Evolutionary conservation across 2,329 filamentous ascomycete genomes (phyloP).

Genomic region (Nakataea oryzae): DNA sequence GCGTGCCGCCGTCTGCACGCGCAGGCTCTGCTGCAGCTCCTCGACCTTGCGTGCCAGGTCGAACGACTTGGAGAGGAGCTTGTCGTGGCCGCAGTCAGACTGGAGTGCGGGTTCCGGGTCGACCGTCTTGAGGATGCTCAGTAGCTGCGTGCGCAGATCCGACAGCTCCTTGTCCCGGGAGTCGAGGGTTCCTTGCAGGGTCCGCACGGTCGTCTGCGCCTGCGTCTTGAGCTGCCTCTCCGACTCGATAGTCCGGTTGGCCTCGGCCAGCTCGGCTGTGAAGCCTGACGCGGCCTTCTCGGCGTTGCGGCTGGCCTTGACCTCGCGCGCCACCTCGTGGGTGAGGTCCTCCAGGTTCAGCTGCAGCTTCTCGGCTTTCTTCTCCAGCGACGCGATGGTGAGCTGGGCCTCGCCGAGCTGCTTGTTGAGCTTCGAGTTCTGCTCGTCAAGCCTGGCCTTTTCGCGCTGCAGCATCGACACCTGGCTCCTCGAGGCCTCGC

Average conservation of each 20-base stretch:
- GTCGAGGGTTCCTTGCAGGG: constrained; percentile 70
- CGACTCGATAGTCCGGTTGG: constrained; percentile 80
- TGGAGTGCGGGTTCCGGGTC: constrained; percentile 67
- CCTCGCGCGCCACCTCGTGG: constrained; percentile 82
- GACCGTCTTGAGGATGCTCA: constrained; percentile 76
- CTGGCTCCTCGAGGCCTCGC: constrained; percentile 71
- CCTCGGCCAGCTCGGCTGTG: constrained; percentile 76
- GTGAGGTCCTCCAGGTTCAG: constrained; percentile 84
- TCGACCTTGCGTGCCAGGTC: constrained; percentile 81
- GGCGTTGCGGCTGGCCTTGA: constrained; percentile 79
- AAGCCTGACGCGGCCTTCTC: constrained; percentile 78
- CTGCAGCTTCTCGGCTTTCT: constrained; percentile 87
- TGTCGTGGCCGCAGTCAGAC: constrained; percentile 47
- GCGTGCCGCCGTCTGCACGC: constrained; percentile 72
- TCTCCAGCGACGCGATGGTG: constrained; percentile 73
- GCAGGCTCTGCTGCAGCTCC: constrained; percentile 76
- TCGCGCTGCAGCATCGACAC: constrained; percentile 69
- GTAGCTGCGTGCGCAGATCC: constrained; percentile 69
- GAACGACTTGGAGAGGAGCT: constrained; percentile 61
- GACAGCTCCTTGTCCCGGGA: constrained; percentile 70
- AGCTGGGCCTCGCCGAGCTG: constrained; percentile 82
- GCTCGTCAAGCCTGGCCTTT: constrained; percentile 73
- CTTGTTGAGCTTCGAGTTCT: constrained; percentile 68
- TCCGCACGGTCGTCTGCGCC: constrained; percentile 74
- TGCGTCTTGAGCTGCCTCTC: constrained; percentile 79